phyloP scores from a whole-genome alignment of 1,284 basidiomycete species.

The Ganoderma sinense region DNA sequence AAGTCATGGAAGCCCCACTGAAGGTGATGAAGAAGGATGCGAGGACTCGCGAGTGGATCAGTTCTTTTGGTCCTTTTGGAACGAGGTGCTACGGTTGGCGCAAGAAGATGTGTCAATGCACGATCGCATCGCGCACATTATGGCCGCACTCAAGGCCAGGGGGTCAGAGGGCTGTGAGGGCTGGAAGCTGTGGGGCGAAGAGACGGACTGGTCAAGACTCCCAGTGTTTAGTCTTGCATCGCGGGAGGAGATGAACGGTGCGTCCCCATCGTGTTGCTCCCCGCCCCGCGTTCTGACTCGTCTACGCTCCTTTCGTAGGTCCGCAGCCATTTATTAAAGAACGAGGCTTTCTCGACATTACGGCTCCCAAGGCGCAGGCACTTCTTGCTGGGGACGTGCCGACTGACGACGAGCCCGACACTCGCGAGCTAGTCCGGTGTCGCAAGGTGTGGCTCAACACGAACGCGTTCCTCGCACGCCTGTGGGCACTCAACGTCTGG shows the following conservation, averaged over 20 bases:
- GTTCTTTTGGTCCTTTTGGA: slow-evolving; percentile 28
- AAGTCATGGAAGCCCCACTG: neutral
- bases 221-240: slow-evolving; percentile 16
- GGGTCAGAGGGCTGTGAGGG: slow-evolving; percentile 17
- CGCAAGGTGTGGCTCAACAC: slow-evolving; percentile 25
- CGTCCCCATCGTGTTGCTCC: neutral
- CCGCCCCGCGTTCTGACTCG: neutral
- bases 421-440: neutral
- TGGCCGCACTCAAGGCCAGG: slow-evolving; percentile 17
- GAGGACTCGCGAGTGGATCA: slow-evolving; percentile 23
- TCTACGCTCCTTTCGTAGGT: neutral
- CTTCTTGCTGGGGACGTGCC: slow-evolving; percentile 15
- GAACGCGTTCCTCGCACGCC: slow-evolving; percentile 20
- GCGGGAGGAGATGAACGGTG: slow-evolving; percentile 25
- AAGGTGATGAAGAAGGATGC: neutral
- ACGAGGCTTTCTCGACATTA: neutral
- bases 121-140: slow-evolving; percentile 15
- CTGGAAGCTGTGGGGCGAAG: slow-evolving; percentile 22
- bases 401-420: neutral
- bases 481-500: slow-evolving; percentile 23
- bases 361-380: neutral
- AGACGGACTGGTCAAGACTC: slow-evolving; percentile 21
- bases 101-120: slow-evolving; percentile 17
- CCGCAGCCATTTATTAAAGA: neutral
- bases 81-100: neutral